phyloP scores from a whole-genome alignment of 1,139 yeast genomes.

The Yamadazyma atmosphaerica region DNA sequence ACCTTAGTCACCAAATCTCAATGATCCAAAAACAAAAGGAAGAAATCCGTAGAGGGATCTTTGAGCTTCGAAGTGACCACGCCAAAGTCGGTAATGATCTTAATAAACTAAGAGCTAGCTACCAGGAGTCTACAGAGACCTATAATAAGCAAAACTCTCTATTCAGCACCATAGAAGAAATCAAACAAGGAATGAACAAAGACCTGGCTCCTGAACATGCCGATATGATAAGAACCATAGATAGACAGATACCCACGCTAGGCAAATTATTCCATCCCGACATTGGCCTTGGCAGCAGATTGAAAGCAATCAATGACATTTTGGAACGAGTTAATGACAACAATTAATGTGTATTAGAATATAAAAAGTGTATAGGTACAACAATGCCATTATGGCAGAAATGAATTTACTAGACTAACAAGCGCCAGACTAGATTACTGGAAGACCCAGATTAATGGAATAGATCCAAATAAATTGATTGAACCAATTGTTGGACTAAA shows the following conservation, averaged over 20 bases:
- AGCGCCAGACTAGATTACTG: too few species aligned
- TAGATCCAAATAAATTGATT: too few species aligned
- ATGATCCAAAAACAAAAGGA: conserved; percentile 42
- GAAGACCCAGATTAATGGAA: too few species aligned
- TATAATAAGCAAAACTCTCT: conserved; percentile 24
- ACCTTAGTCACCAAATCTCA: conserved; percentile 36
- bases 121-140: conserved; percentile 23
- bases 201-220: background rate
- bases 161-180: conserved; percentile 11
- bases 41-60: conserved; percentile 39
- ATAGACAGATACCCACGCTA: conserved; percentile 15
- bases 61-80: conserved; percentile 38
- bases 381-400: too few species aligned
- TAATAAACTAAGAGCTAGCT: conserved; percentile 35
- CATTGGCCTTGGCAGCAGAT: conserved; percentile 37
- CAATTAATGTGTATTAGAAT: background rate
- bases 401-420: too few species aligned
- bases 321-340: conserved; percentile 24
- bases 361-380: too few species aligned
- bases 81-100: conserved; percentile 39
- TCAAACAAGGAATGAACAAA: conserved; percentile 6
- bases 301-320: conserved; percentile 32
- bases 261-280: conserved; percentile 37
- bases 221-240: conserved; percentile 14
- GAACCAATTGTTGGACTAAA: too few species aligned